Base-by-base conservation (phyloP, 2,329 filamentous ascomycete species). In the Apiospora hydei region DNA sequence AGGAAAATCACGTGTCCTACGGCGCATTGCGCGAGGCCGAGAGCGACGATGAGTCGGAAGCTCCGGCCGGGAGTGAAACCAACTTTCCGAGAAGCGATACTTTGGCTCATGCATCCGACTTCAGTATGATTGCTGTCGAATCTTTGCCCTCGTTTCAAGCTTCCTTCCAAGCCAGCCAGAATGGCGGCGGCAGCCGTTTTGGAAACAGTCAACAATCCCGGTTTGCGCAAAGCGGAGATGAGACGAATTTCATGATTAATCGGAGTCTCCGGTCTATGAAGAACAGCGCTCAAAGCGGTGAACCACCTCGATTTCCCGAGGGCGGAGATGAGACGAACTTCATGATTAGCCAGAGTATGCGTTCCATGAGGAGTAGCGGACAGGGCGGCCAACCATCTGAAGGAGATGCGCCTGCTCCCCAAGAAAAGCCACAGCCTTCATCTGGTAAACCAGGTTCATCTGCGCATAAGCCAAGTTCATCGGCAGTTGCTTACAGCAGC, bases 71-170 rank as follows among this genome's bases (percentile, higher is more conserved):
- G 7, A 75, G 75, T 21, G 74, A 64, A 41, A 69, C 73, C 30
- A 77, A 74, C 34, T 72, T 76, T 44, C 18, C 77, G 73, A 77
- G 69, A 64, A 81, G 83, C 44, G 82, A 88, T 69, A 87, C 83
- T 0, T 83, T 87, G 67, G 82, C 83, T 4, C 83, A 87, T 67
- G 81, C 81, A 2, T 81, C 80, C 21, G 88, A 90, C 51, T 89
- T 90, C 73, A 90, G 88, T 77, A 89, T 89, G 87, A 90, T 90
- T 71, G 87, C 87, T 44, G 84, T 89, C 73, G 84, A 88, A 66
- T 88, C 87, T 2, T 81, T 90, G 24, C 86, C 85, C 2, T 88
- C 87, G 0, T 81, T 80, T 53, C 77, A 80, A 64, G 76, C 75
- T n/a, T 78, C 78, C 6, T 80, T 89, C 71, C 85, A 85, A 47